These are phyloP conservation scores for Entophlyctis helioformis DNA, from an alignment of 192 early-diverging fungal genomes.

Conservation along the genomic window DNA sequence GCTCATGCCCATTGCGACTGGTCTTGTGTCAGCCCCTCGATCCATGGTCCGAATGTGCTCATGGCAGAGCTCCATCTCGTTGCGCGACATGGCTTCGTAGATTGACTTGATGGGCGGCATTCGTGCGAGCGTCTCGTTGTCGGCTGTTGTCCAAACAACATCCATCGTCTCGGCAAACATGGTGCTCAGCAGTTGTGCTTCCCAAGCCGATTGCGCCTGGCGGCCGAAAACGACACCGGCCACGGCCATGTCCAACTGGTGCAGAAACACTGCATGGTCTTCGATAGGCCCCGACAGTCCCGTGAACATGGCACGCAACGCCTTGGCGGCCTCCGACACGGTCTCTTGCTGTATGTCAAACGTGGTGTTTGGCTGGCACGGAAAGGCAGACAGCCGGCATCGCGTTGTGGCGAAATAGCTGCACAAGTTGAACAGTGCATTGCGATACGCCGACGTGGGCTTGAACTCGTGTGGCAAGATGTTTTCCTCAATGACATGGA, in stretches of 20 bases:
- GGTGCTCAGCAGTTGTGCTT: neutral
- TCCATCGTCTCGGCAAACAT: conserved; percentile 2
- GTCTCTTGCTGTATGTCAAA: neutral
- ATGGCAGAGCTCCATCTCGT: neutral
- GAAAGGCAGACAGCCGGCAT: neutral
- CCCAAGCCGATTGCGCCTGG: neutral
- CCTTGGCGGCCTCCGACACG: neutral
- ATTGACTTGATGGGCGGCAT: neutral
- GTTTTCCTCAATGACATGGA: conserved; percentile 5
- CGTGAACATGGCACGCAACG: neutral
- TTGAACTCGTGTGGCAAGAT: conserved; percentile 11
- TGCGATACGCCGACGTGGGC: conserved; percentile 1
- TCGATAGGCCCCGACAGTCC: neutral
- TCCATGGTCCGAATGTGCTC: neutral
- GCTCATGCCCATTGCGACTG: too few species aligned
- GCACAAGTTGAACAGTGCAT: conserved; percentile 1
- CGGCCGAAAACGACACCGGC: conserved; percentile 2
- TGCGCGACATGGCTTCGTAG: conserved; percentile 1
- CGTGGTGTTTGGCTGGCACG: neutral
- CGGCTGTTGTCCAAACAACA: neutral
- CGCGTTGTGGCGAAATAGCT: conserved; percentile 1
- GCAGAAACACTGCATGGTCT: neutral
- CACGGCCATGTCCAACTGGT: neutral
- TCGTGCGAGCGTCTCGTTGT: neutral
- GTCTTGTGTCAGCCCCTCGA: too few species aligned